Evolutionary conservation across 306 rosid species (phyloP).

Genomic region (Dryas octopetala): DNA sequence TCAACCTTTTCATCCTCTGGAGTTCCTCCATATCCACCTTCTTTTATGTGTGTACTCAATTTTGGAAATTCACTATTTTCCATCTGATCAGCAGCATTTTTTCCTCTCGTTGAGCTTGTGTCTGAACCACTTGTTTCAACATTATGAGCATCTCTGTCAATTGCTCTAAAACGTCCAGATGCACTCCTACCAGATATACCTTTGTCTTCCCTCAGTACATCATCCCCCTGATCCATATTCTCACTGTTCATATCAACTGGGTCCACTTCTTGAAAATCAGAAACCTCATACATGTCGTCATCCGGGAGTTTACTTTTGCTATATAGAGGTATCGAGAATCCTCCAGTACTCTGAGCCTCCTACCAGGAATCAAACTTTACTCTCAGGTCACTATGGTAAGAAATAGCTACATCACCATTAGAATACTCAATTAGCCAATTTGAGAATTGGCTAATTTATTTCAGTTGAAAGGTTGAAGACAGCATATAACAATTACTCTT

Average conservation of each 20-base stretch:
- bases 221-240: conserved; percentile 46
- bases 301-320: conserved; percentile 27
- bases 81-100: conserved; percentile 46
- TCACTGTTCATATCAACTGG: conserved; percentile 45
- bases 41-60: conserved; percentile 42
- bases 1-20: conserved; percentile 70
- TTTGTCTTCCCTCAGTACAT: conserved; percentile 46
- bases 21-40: conserved; percentile 48
- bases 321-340: conserved; percentile 44
- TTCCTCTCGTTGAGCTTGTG: conserved; percentile 70
- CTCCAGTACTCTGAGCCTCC: conserved; percentile 66
- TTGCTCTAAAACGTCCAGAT: conserved; percentile 48
- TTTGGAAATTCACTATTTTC: conserved; percentile 52
- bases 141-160: conserved; percentile 58
- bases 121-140: conserved; percentile 93
- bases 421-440: conserved; percentile 31
- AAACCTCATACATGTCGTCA: conserved; percentile 75
- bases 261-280: conserved; percentile 55
- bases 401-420: conserved; percentile 25
- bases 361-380: conserved; percentile 54
- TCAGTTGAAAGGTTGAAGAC: not conserved
- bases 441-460: conserved; percentile 22
- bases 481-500: not conserved
- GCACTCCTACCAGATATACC: conserved; percentile 41
- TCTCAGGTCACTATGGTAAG: conserved; percentile 37